Percentiles rank a stretch among this genome's conserved stretches.
Conservation (phyloP, 1,284 basidiomycete genomes). For the Caloboletus firmus region DNA sequence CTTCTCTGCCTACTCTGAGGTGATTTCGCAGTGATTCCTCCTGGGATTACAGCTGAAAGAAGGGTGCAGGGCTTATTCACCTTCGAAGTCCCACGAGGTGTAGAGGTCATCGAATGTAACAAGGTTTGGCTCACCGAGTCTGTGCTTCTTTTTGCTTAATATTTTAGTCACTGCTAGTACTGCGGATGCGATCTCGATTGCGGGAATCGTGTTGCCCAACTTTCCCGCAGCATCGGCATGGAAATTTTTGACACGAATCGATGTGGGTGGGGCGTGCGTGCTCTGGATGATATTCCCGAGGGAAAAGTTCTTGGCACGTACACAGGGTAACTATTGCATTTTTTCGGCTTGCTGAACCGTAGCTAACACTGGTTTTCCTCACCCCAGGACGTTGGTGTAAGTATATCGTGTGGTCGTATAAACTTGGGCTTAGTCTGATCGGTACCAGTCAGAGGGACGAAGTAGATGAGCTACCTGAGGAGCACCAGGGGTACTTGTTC, state of each 20-base stretch:
- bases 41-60: background rate
- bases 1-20: conserved; percentile 44
- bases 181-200: conserved; percentile 48
- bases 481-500: conserved; percentile 49
- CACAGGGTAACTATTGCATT: conserved; percentile 51
- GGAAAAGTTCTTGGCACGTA: conserved; percentile 65
- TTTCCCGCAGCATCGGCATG: conserved; percentile 46
- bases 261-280: conserved; percentile 57
- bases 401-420: conserved; percentile 6
- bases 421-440: conserved; percentile 1
- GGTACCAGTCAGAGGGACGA: conserved; percentile 40
- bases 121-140: conserved; percentile 36
- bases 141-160: background rate
- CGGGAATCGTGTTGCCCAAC: conserved; percentile 54
- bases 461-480: conserved; percentile 37
- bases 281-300: conserved; percentile 34
- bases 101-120: conserved; percentile 63
- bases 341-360: background rate
- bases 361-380: conserved; percentile 3
- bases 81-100: conserved; percentile 43
- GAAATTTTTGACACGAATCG: conserved; percentile 57
- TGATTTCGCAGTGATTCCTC: conserved; percentile 24
- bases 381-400: conserved; percentile 27
- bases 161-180: conserved; percentile 32
- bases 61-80: conserved; percentile 48